Conservation (phyloP, 306 rosid genomes). For the Rosa chinensis region DNA sequence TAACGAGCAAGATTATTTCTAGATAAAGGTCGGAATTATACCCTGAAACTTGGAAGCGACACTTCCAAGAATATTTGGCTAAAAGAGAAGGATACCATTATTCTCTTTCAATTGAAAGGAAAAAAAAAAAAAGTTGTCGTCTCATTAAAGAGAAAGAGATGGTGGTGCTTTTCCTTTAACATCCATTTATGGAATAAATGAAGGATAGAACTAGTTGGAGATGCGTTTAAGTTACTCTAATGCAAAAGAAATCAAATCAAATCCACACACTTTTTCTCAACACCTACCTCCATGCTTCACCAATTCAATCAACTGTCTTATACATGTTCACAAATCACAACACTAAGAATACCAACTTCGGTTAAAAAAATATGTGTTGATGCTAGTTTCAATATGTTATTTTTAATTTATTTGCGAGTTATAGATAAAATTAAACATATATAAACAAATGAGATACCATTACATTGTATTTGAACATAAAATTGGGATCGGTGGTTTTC, state of each 20-base stretch:
- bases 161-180: not conserved
- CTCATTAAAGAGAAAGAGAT: not conserved
- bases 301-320: not conserved
- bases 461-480: too few species aligned
- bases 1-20: not conserved
- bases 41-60: not conserved
- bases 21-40: not conserved
- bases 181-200: constrained; percentile 10
- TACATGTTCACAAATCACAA: not conserved
- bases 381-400: not conserved
- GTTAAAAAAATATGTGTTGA: not conserved
- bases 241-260: constrained; percentile 10
- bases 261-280: not conserved
- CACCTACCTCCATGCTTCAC: not conserved
- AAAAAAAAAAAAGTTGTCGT: not conserved
- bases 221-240: not conserved
- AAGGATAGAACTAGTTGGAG: not conserved
- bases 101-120: not conserved
- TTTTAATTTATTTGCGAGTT: not conserved
- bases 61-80: not conserved
- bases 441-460: too few species aligned
- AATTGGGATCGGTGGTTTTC: too few species aligned
- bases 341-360: too few species aligned
- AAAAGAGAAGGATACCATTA: not conserved
- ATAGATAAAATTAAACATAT: too few species aligned